A percentile compares a stretch with the other conserved stretches of the same genome.
phyloP scores from a whole-genome alignment of 441 rosid species.

The Raphanus hybrid region DNA sequence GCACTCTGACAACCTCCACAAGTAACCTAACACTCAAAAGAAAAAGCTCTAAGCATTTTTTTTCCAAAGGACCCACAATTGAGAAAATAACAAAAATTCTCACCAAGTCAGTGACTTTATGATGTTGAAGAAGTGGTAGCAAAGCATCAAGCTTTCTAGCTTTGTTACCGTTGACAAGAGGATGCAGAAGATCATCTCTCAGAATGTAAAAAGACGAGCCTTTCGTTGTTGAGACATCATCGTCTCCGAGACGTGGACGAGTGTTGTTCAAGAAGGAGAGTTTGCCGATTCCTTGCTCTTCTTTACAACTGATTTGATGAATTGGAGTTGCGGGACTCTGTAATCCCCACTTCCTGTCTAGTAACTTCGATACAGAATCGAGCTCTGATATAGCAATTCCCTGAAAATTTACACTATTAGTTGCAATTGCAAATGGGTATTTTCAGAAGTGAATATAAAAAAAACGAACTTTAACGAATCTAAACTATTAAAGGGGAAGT shows the following conservation, averaged over 20 bases:
- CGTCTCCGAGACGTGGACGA: slow-evolving; percentile 53
- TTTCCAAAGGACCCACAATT: slow-evolving; percentile 13
- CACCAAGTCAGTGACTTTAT: slow-evolving; percentile 82
- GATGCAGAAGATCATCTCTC: slow-evolving; percentile 93
- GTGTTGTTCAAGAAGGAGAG: slow-evolving; percentile 50
- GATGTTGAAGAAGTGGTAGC: slow-evolving; percentile 68
- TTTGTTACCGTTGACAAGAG: slow-evolving; percentile 90
- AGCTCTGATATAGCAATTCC: slow-evolving; percentile 37
- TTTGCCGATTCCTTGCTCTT: slow-evolving; percentile 33
- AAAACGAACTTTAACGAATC: neutral
- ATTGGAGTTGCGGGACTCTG: slow-evolving; percentile 57
- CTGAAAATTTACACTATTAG: slow-evolving; percentile 39
- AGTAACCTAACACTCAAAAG: slow-evolving; percentile 60
- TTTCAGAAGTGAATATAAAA: neutral
- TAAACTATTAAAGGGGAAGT: too few relatives aligned
- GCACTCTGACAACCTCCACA: slow-evolving; percentile 99
- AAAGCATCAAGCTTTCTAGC: slow-evolving; percentile 90
- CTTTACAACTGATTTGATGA: slow-evolving; percentile 51
- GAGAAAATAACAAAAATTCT: slow-evolving; percentile 36
- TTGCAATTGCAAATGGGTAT: slow-evolving; percentile 20
- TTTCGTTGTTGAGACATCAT: slow-evolving; percentile 1
- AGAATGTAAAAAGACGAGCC: slow-evolving; percentile 65
- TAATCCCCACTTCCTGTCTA: slow-evolving; percentile 74
- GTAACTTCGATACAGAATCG: slow-evolving; percentile 50
- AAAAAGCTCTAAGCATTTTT: slow-evolving; percentile 7